Evolutionary conservation across 306 rosid species (phyloP), one percentile per base, ranked within the genome.

Genomic region (Quercus engelmannii): DNA sequence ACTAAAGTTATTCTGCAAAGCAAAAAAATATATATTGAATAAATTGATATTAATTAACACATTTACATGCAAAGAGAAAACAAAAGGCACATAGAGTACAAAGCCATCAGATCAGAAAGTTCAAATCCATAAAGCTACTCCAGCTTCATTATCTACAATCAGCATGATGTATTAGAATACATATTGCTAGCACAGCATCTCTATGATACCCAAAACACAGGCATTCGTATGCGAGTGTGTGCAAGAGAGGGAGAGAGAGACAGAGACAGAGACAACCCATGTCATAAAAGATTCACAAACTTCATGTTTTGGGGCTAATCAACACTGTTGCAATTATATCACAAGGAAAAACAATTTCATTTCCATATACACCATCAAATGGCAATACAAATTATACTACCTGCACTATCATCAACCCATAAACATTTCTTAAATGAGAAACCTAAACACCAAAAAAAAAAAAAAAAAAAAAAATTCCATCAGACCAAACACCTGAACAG

Each of bases 1-100:
- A 72, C 33, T 59, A 87, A 71, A 73, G 72, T 64, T 78, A 76
- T 59, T 77, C 89, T 85, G 81, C 76, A 67, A 76, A 46, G 62
- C 11, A 69, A 59, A 80, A 58, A 79, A 13, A 71, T 26, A 72
- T 4, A 69, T 5, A 38, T 84, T 80, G 59, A 85, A 75, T 21
- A 59, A 56, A 21, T 68, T 23, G 56, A 74, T 6, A 69, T 49
- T 38, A 21, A 55, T 5, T 49, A 73, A 77, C 51, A 59, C 63
- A 43, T 75, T 78, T 77, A 33, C 11, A 4, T 19, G 26, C 72
- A 67, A 4, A 67, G 69, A 67, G 46, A 67, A 19, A 33, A 35
- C 30, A 28, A 14, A 63, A 63, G 69, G 41, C 20, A 0, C 69
- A 28, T 63, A 26, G 69, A 1, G 5, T 2, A 13, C 64, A 58